A percentile compares a stretch with the other conserved stretches of the same genome.
These are phyloP conservation scores for Daldinia vernicosa DNA, from an alignment of 495 filamentous ascomycete genomes.

Conservation along the genomic window DNA sequence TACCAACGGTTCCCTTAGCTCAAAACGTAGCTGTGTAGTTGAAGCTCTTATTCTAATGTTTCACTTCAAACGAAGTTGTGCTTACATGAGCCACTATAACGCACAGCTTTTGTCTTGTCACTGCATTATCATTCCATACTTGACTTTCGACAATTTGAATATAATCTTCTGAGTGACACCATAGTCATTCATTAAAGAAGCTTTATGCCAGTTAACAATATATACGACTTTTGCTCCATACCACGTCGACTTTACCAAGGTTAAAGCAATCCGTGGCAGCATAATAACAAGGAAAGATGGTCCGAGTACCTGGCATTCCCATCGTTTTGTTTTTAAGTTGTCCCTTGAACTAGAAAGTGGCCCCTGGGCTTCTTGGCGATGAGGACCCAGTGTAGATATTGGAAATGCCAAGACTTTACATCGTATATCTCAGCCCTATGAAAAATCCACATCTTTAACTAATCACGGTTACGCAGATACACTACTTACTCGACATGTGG, in stretches of 20 bases:
- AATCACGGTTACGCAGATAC: conserved; percentile 25
- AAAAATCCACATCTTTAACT: conserved; percentile 26
- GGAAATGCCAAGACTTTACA: conserved; percentile 21
- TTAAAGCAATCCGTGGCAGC: not conserved
- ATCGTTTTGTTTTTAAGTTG: not conserved
- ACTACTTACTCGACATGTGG: not conserved
- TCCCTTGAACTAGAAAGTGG: not conserved
- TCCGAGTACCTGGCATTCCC: not conserved
- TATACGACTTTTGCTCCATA: not conserved
- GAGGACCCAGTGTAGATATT: conserved; percentile 1
- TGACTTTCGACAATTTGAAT: not conserved
- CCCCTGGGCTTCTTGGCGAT: conserved; percentile 2
- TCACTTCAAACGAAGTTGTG: not conserved
- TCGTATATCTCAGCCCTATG: conserved; percentile 35
- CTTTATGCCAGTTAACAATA: not conserved
- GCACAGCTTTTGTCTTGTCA: not conserved
- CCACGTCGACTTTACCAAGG: too few relatives aligned
- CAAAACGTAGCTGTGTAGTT: not conserved
- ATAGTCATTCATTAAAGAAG: not conserved
- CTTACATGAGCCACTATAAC: not conserved
- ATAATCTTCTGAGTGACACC: not conserved
- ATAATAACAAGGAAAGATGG: not conserved
- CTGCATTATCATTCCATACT: not conserved
- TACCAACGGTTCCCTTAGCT: not conserved
- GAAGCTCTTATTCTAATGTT: not conserved